These are phyloP conservation scores for Ailanthus altissimus DNA, from an alignment of 345 rosid species.

Conservation along the genomic window DNA sequence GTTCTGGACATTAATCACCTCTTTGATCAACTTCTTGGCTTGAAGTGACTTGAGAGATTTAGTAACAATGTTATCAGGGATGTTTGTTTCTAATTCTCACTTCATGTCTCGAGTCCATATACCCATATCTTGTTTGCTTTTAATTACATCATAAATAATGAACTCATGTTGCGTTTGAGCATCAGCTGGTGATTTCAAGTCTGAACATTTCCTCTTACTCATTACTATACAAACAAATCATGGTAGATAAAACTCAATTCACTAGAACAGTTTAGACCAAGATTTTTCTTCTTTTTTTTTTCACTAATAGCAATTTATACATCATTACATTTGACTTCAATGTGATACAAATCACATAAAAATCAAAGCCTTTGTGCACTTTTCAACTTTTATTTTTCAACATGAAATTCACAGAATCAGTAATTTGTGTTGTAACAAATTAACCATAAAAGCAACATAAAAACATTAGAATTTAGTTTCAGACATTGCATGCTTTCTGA, in stretches of 20 bases:
- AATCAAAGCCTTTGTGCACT: no score
- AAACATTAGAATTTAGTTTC: no score
- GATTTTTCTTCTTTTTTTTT: no score
- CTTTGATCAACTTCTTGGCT: constrained; percentile 55
- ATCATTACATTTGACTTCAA: not conserved
- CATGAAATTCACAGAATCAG: no score
- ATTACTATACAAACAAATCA: constrained; percentile 16
- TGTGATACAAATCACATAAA: not conserved
- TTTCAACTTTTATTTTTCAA: no score
- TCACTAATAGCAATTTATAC: not conserved
- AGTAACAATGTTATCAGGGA: constrained; percentile 33
- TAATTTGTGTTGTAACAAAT: no score
- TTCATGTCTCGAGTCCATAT: constrained; percentile 52
- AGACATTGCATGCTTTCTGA: no score
- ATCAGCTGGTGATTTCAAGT: constrained; percentile 28
- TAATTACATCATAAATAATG: constrained; percentile 41
- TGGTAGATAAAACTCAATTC: not conserved
- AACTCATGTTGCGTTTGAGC: constrained; percentile 56
- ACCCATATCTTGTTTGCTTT: constrained; percentile 60
- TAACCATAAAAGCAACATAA: no score
- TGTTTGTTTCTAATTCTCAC: constrained; percentile 31
- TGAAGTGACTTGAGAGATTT: constrained; percentile 50
- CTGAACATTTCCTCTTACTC: constrained; percentile 64
- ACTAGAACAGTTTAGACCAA: not conserved
- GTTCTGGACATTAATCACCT: constrained; percentile 59